Base-by-base conservation (phyloP, 192 early-diverging fungal species). In the Linnemannia zychae region DNA sequence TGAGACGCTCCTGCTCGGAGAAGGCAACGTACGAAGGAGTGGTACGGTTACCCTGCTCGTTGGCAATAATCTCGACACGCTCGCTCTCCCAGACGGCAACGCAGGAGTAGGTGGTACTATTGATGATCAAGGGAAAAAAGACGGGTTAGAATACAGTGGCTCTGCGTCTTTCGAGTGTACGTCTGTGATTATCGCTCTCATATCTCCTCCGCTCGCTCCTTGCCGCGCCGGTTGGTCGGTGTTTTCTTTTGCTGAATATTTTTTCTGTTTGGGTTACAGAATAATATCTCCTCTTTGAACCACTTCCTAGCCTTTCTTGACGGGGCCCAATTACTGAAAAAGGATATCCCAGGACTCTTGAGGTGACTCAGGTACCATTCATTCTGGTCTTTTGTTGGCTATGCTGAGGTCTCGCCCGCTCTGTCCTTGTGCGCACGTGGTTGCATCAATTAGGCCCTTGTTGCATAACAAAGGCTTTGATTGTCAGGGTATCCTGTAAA, bases 21-120 rank as follows among this genome's bases (percentile, higher is more conserved):
- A 96, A 96, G 76, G 95, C 95, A 71, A 97, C 95, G 72, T 95
- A 95, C 78, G 96, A 97, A 84, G 95, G 95, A 75, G 95, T 96
- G 75, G 95, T 96, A 81, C 95, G 95, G 92, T 95, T 95, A 92
- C 95, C 96, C 90, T 96, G 95, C 90, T 96, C 94, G 92, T 96
- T 97, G 85, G 94, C 93, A 88, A 96, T 94, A 76, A 94, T 93
- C 88, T 95, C 94, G 75, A 84, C 82, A 71, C 82, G 82, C 82
- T 84, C 82, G 76, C 76, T 67, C 76, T 84, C 82, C 84, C 86
- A 87, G 80, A 87, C 86, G 77, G 86, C 86, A 82, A 87, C 86
- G 80, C 86, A 87, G 76, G 86, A 87, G 86, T 87, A 87, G 79
- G 79, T 87, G 78, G 78, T 80, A 80, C 79, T 80, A 77, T 69